Evolutionary conservation across 1,284 basidiomycete species (phyloP).

Genomic region (Termitomyces sp.): DNA sequence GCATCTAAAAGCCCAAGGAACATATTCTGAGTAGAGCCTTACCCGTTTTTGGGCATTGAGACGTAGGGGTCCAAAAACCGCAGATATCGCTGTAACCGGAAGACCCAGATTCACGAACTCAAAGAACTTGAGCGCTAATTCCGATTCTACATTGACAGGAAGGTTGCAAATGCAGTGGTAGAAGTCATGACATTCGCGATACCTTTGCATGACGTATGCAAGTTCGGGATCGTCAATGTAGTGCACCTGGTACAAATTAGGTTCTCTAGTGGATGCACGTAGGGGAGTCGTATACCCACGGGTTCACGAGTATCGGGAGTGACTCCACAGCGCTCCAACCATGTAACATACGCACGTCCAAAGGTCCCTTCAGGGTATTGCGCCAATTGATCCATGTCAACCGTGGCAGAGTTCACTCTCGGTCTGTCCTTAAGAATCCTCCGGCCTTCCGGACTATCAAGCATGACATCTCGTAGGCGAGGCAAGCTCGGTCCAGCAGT

Average conservation of each 20-base stretch:
- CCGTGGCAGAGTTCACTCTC: conserved; percentile 71
- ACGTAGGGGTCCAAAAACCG: conserved; percentile 68
- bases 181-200: conserved; percentile 96
- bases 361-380: conserved; percentile 77
- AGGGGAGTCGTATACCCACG: conserved; percentile 46
- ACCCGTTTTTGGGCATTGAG: conserved; percentile 52
- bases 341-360: conserved; percentile 84
- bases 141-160: conserved; percentile 87
- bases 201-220: conserved; percentile 96
- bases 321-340: conserved; percentile 88
- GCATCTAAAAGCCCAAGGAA: conserved; percentile 86
- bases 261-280: not conserved
- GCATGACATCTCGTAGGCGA: conserved; percentile 76
- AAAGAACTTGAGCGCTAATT: conserved; percentile 95
- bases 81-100: conserved; percentile 83
- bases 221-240: conserved; percentile 93
- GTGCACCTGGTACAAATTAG: conserved; percentile 53
- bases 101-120: conserved; percentile 92
- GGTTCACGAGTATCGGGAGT: conserved; percentile 93
- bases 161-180: conserved; percentile 89
- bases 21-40: conserved; percentile 71
- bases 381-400: conserved; percentile 69
- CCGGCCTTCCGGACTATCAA: conserved; percentile 74
- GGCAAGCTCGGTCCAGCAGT: conserved; percentile 83
- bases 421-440: conserved; percentile 82